Evolutionary conservation across 2,329 filamentous ascomycete genomes (phyloP), one percentile per base, ranked within the genome.

Genomic region (Chaetomium globosum): DNA sequence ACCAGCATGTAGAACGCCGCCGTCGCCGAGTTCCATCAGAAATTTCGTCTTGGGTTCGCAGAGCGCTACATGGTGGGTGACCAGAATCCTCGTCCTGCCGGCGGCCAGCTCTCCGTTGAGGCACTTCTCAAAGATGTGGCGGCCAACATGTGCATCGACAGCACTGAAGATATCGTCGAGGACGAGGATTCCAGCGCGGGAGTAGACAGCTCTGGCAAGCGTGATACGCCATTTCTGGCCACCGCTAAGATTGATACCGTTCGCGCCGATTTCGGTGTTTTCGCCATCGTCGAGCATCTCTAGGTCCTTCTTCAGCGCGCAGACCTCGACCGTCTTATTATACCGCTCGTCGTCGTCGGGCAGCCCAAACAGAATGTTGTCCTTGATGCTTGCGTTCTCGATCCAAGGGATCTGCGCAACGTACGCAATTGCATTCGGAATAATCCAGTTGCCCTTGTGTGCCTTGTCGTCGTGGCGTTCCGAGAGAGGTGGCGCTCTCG

Each of bases 131-230:
- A 91, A 92, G 57, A 94, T 88, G 71, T 92, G 89, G 31, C 89
- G 85, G 19, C 91, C 91, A 33, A 93, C 91, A 72, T 93, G 90
- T 3, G 90, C 89, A 75, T 96, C 92, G 9, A 95, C 86, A 10
- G 91, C 88, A 73, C 89, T 92, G 75, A 96, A 93, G 49, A 94
- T 91, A 73, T 96, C 92, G 74, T 96, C 92, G 71, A 95, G 81
- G 21, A 95, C 80, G 5, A 96, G 79, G 67, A 93, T 88, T 0
- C 89, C 88, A 0, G 90, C 90, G 16, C 91, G 83, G 1, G 90
- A 93, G 75, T 95, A 95, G 21, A 95, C 80, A 0, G 91, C 91
- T 55, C 92, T 82, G 1, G 91, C 92, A 70, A 96, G 87, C 0
- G 90, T 91, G 36, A 95, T 84, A 60, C 92, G 85, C 89, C 91